phyloP scores from a whole-genome alignment of 352 stramenopile species.

The Lagenidium sp. region DNA sequence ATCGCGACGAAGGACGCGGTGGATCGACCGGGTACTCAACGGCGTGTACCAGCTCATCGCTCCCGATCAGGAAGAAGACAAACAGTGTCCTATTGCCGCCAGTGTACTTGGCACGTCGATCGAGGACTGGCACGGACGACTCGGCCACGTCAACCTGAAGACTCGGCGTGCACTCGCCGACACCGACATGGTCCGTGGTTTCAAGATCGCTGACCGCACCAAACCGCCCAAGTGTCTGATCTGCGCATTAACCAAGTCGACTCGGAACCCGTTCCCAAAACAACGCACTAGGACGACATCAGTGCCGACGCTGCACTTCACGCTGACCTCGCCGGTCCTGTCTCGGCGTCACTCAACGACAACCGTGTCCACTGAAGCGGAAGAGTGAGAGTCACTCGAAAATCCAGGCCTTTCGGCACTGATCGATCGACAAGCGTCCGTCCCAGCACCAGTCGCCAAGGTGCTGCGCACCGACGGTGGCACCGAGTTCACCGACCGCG shows the following conservation, averaged over 20 bases:
- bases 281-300: neutral
- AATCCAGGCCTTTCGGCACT: neutral
- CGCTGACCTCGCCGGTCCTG: neutral
- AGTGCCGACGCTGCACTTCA: neutral
- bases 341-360: neutral
- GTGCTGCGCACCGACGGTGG: constrained; percentile 2
- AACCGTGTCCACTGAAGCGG: neutral
- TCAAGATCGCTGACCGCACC: neutral
- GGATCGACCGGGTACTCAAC: constrained; percentile 1
- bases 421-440: neutral
- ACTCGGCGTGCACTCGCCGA: neutral
- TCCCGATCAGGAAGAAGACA: neutral
- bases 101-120: neutral
- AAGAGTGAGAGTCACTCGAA: neutral
- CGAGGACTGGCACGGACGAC: neutral
- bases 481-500: neutral
- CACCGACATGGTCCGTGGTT: neutral
- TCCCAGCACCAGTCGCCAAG: neutral
- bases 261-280: neutral
- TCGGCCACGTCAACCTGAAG: constrained; percentile 1
- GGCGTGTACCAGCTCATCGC: constrained; percentile 1
- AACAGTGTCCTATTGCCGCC: neutral
- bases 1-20: neutral
- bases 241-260: constrained; percentile 1
- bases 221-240: neutral